Percentiles rank a stretch among this genome's conserved stretches.
phyloP scores from a whole-genome alignment of 345 rosid genomes.

The Camelina laxa region DNA sequence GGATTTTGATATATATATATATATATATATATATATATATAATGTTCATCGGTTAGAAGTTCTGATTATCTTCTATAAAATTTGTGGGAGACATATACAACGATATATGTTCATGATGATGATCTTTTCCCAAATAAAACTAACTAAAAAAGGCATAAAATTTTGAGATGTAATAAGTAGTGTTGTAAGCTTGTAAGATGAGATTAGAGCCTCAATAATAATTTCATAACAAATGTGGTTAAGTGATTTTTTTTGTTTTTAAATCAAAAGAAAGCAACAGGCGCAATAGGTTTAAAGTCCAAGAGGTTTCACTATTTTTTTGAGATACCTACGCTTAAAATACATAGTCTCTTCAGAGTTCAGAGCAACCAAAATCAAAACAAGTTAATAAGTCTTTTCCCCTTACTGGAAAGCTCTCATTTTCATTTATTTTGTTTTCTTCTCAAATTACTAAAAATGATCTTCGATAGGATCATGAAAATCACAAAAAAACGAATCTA shows the following conservation, averaged over 20 bases:
- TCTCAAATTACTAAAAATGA: background rate
- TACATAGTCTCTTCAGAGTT: background rate
- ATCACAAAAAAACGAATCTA: background rate
- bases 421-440: background rate
- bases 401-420: background rate
- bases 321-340: background rate
- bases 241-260: background rate
- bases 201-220: background rate
- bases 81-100: background rate
- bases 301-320: background rate
- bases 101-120: conserved; percentile 8
- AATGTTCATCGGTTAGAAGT: background rate
- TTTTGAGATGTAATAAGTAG: background rate
- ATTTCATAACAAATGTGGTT: background rate
- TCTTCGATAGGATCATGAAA: background rate
- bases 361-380: background rate
- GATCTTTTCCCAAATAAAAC: background rate
- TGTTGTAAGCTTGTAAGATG: background rate
- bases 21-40: background rate
- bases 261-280: background rate
- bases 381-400: background rate
- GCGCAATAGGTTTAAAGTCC: background rate
- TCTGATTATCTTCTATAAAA: background rate
- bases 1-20: background rate
- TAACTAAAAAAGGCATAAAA: background rate